Evolutionary conservation across 306 rosid genomes (phyloP), one percentile per base, ranked within the genome.

Genomic region (Cucumis cinereus): DNA sequence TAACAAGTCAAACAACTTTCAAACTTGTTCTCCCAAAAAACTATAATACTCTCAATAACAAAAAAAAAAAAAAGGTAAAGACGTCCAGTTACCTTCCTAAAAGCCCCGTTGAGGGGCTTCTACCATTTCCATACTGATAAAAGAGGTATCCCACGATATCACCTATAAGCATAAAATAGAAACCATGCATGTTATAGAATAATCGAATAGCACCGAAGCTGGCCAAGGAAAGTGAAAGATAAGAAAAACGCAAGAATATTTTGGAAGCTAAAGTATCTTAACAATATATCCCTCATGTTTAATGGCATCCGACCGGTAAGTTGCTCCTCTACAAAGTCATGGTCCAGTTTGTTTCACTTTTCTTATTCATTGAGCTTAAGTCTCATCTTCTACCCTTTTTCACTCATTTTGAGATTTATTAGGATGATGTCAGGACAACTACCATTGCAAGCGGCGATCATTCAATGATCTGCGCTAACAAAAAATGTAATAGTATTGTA

Each of bases 71-170:
- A 63, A 55, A 49, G 54, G 56, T 30, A 57, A 79, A 49, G 79
- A 67, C 23, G 63, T 74, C 79, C 54, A 59, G 62, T 82, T 84
- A 91, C 98, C 98, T 93, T 83, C 84, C 98, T 86, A 91, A 73
- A 78, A 93, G 90, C 30, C 97, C 92, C 0, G 36, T 66, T 12
- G 98, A 89, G 71, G 93, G 93, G 75, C 77, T 80, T 86, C 84
- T 91, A 19, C 96, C 98, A 76, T 84, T 79, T 59, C 97, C 93
- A 80, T 87, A 91, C 83, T 57, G 92, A 84, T 89, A 75, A 63
- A 89, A 91, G 66, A 93, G 87, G 87, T 93, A 93, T 72, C 84
- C 88, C 64, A 93, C 98, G 73, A 93, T 93, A 80, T 93, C 97
- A 62, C 96, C 98, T 93, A 70, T 62, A 76, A 81, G 43, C 59